Base-by-base conservation (phyloP, 2,329 filamentous ascomycete genomes). In the Fusarium keratoplasticum region DNA sequence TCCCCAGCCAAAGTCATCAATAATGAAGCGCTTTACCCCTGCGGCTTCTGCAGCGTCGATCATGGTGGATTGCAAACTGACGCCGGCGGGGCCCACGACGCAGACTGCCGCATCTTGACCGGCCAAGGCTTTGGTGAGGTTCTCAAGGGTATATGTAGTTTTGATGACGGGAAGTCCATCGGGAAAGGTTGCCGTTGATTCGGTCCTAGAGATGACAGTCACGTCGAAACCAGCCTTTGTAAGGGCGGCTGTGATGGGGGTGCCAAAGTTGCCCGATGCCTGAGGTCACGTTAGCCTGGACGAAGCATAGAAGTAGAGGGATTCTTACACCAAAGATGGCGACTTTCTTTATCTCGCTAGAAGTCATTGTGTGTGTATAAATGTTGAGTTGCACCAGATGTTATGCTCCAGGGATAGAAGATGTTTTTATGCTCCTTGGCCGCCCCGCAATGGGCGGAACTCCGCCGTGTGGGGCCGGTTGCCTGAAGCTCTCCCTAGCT, bases 181-280 rank as follows among this genome's bases (percentile, higher is more conserved):
- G 2, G 72, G 72, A 9, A 74, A 74, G 3, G 59, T 73, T 22
- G 72, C 58, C 11, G 55, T 65, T 5, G 72, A 75, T 31, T 74
- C 72, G 6, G 36, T 64, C 8, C 72, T 66, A 3, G 69, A 75
- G 31, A 74, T 63, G n/a, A 74, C 54, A 1, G 72, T 74, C 5
- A 73, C 35, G 1, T 64, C 11, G 11, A 75, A 74, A 16, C 62
- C 60, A 6, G 62, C 69, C 20, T 67, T 47, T 22, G 5, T 61
- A 11, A 74, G 72, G 18, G 72, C 72, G 8, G 66, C 52, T 14
- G 72, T 74, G 31, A 74, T 74, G 16, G 72, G 72, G 1, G 69
- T 60, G 31, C 72, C 72, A 10, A 74, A 75, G 55, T 75, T 75
- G 4, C 72, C 72, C n/a, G 72, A 70, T 9, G 72, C 72, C 72